Evolutionary conservation across 306 rosid genomes (phyloP).

Genomic region (Malus sieversii): DNA sequence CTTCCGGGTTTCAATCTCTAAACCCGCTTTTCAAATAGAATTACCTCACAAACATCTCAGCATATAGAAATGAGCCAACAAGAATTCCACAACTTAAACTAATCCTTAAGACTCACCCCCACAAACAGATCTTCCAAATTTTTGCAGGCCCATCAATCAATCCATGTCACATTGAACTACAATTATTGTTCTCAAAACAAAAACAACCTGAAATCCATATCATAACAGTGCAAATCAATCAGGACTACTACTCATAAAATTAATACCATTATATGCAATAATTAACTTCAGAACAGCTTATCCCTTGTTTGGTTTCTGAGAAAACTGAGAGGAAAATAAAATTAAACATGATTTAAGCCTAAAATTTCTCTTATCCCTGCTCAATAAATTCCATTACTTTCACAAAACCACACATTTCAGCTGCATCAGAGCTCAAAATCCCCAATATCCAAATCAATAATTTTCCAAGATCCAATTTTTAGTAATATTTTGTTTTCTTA

Average conservation of each 20-base stretch:
- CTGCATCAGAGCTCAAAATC: constrained; percentile 7
- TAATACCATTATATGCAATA: background rate
- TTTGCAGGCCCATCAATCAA: constrained; percentile 12
- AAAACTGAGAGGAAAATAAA: background rate
- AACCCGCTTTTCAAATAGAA: constrained; percentile 7
- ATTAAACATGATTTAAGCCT: background rate
- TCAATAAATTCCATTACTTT: background rate
- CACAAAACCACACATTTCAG: background rate
- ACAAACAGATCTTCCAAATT: background rate
- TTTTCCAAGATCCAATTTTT: constrained; percentile 11
- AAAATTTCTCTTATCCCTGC: background rate
- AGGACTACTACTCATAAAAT: background rate
- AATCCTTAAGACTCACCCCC: constrained; percentile 3
- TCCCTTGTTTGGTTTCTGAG: background rate
- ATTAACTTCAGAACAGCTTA: background rate
- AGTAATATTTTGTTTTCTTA: background rate
- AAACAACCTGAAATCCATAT: constrained; percentile 18
- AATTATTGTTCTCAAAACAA: background rate
- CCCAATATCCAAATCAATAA: background rate
- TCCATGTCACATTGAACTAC: constrained; percentile 5
- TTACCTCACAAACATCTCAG: constrained; percentile 21
- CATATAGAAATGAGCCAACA: constrained; percentile 2
- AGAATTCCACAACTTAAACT: constrained; percentile 3
- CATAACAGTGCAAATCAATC: constrained; percentile 2
- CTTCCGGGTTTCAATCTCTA: constrained; percentile 2